phyloP scores from a whole-genome alignment of 257 asterid genomes.

The Nicotiana undulata region DNA sequence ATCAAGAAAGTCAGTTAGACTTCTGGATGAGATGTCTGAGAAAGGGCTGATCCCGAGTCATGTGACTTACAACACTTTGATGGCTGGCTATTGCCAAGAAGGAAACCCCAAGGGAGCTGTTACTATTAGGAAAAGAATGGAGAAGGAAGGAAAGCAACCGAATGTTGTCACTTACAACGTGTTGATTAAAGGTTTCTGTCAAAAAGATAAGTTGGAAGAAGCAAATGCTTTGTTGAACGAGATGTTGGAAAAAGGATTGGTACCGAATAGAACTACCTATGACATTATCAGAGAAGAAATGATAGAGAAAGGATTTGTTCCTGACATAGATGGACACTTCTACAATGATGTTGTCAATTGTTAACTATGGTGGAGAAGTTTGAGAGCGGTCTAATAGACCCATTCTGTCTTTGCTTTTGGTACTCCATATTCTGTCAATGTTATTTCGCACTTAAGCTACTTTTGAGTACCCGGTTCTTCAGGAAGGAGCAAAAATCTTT shows the following conservation, averaged over 20 bases:
- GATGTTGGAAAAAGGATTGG: constrained; percentile 91
- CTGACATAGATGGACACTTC: constrained; percentile 80
- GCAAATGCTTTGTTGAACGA: constrained; percentile 67
- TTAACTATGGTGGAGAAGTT: neutral
- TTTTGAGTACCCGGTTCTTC: neutral
- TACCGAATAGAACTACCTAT: constrained; percentile 64
- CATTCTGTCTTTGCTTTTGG: neutral
- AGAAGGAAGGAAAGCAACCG: constrained; percentile 68
- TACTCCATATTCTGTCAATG: neutral
- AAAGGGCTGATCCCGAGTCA: constrained; percentile 58
- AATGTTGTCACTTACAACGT: constrained; percentile 72
- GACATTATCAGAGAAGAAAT: constrained; percentile 66
- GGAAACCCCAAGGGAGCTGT: constrained; percentile 58
- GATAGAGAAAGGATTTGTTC: constrained; percentile 82
- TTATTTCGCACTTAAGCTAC: neutral
- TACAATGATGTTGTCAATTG: constrained; percentile 23
- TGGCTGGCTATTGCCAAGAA: constrained; percentile 64
- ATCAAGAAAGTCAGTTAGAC: constrained; percentile 55
- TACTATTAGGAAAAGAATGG: constrained; percentile 68
- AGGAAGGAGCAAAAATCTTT: neutral
- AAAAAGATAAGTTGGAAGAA: constrained; percentile 51
- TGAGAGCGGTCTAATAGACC: neutral
- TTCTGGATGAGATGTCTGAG: constrained; percentile 62
- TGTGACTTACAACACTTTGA: constrained; percentile 57
- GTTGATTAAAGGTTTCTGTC: constrained; percentile 66